Evolutionary conservation across 1,284 basidiomycete species (phyloP), one percentile per base, ranked within the genome.

Genomic region (Puccinia hordei): DNA sequence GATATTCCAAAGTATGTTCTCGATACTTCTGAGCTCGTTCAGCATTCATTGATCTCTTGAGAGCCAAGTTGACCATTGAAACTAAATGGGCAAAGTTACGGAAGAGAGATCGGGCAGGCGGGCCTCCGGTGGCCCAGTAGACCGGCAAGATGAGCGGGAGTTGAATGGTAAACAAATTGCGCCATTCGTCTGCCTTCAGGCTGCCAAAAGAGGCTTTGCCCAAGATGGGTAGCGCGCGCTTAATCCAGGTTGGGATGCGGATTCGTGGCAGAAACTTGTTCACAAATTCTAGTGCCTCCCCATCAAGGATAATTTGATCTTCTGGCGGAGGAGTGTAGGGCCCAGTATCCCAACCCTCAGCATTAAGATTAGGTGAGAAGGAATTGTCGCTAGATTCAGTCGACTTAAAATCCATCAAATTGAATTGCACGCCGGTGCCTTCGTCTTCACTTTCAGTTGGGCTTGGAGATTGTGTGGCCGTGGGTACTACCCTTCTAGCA

Each of bases 101-200:
- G 15, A 78, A 57, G 0, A 78, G 51, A 1, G 75, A 68, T 6
- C 41, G 38, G 17, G 22, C 41, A 49, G 24, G 3, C 0, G 41
- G 35, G 15, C 59, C 38, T 10, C 41, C 61, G 4, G 55, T 9
- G 2, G 53, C 51, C 73, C 73, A 75, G 27, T 65, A 65, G 19
- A 75, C 61, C 0, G 74, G 74, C 1, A 76, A 30, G 24, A 53
- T 66, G 2, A 76, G 33, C 1, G 74, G 74, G 0, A 76, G 73
- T 12, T 77, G 61, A 30, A 79, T 61, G 19, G 76, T 53, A 19
- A 79, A 79, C 10, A 79, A 27, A 19, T 79, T 79, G 5, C 66
- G 30, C 66, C 76, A 79, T 49, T 79, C 76, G 51, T 79, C 66
- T 0, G 76, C 76, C 33, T 79, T 79, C 1, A 79, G 76, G 6